Evolutionary conservation across 2,329 filamentous ascomycete genomes (phyloP).

Genomic region (Penicillium sp.): DNA sequence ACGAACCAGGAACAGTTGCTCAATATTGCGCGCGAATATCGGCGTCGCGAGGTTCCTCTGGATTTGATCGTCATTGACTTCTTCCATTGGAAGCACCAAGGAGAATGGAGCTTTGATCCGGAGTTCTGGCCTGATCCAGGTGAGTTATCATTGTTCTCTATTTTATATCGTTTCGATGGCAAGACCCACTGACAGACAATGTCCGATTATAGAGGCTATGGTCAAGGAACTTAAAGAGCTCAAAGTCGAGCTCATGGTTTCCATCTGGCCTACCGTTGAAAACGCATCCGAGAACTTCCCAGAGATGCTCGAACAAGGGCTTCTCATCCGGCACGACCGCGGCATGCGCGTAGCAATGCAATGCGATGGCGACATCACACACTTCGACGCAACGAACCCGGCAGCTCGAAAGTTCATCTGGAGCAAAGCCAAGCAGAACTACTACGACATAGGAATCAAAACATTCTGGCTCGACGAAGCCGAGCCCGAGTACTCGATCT

Average conservation of each 20-base stretch:
- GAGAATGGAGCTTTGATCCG: slow-evolving; percentile 59
- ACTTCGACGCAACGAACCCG: slow-evolving; percentile 58
- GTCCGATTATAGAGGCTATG: slow-evolving; percentile 46
- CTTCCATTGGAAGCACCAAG: slow-evolving; percentile 59
- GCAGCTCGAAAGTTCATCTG: slow-evolving; percentile 52
- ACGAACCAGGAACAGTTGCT: slow-evolving; percentile 58
- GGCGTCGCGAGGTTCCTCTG: slow-evolving; percentile 47
- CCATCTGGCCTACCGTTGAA: slow-evolving; percentile 61
- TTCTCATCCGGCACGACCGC: slow-evolving; percentile 53
- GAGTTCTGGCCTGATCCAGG: slow-evolving; percentile 57
- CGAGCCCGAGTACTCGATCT: slow-evolving; percentile 56
- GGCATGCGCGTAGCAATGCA: slow-evolving; percentile 53
- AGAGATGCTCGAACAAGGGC: slow-evolving; percentile 54
- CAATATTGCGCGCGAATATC: slow-evolving; percentile 53
- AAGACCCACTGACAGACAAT: background rate
- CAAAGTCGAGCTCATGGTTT: slow-evolving; percentile 59
- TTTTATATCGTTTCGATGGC: background rate
- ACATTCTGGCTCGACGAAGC: slow-evolving; percentile 63
- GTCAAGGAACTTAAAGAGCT: slow-evolving; percentile 51
- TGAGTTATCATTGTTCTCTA: slow-evolving; percentile 19
- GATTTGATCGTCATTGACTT: slow-evolving; percentile 61
- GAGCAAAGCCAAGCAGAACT: slow-evolving; percentile 52
- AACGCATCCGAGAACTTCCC: slow-evolving; percentile 50
- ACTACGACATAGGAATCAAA: slow-evolving; percentile 54
- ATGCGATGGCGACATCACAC: slow-evolving; percentile 50